A percentile compares a stretch with the other conserved stretches of the same genome.
phyloP scores from a whole-genome alignment of 2,329 filamentous ascomycete species.

The Chrysosporium keratinophilum region DNA sequence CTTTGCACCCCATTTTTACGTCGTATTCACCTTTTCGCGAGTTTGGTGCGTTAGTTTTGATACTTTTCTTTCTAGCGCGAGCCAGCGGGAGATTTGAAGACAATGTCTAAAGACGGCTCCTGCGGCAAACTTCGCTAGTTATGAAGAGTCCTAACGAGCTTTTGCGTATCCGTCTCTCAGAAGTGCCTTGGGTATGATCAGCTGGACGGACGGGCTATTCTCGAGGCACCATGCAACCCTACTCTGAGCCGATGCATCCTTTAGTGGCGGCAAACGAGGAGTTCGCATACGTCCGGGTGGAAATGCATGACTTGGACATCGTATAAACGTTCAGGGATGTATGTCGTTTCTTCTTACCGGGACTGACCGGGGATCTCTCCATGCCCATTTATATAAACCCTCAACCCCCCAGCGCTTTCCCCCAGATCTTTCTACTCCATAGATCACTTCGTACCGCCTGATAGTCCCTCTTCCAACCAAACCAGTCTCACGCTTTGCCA shows the following conservation, averaged over 20 bases:
- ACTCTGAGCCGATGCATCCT: constrained; percentile 2
- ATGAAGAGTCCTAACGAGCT: neutral
- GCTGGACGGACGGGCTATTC: constrained; percentile 1
- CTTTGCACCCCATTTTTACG: neutral
- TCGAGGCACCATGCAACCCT: constrained; percentile 10
- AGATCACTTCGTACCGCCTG: neutral
- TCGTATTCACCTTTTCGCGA: neutral
- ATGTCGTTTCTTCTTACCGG: constrained; percentile 3
- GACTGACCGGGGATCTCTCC: neutral
- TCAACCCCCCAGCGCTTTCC: constrained; percentile 5
- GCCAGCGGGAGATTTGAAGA: neutral
- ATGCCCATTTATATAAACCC: constrained; percentile 14
- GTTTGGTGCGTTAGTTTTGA: neutral
- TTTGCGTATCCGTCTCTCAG: neutral
- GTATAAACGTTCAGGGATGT: constrained; percentile 8
- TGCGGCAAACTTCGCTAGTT: neutral
- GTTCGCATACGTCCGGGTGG: constrained; percentile 10
- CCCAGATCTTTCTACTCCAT: constrained; percentile 3
- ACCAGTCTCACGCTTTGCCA: neutral
- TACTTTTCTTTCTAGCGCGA: neutral
- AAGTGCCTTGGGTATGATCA: constrained; percentile 10
- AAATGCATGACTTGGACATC: constrained; percentile 10
- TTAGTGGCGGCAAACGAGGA: constrained; percentile 12
- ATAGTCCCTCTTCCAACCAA: neutral
- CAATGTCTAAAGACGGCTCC: neutral